Percentiles rank a stretch among this genome's conserved stretches.
Conservation (phyloP, 306 rosid genomes). For the Canavalia ensiformis region DNA sequence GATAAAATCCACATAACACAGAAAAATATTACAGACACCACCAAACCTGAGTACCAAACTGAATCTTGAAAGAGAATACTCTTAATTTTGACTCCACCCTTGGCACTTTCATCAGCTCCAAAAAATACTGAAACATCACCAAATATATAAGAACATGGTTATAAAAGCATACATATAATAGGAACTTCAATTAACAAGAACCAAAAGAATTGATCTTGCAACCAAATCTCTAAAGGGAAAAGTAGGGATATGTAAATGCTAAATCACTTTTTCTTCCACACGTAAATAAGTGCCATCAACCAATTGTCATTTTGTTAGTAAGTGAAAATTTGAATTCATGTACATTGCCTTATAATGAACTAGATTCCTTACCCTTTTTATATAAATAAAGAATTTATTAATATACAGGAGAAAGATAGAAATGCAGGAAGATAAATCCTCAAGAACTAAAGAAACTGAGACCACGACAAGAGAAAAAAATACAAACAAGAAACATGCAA, state of each 20-base stretch:
- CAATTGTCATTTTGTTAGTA: neutral
- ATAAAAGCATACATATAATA: neutral
- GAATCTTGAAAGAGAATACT: constrained; percentile 96
- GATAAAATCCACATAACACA: constrained; percentile 21
- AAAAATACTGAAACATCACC: constrained; percentile 73
- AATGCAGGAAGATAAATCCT: neutral
- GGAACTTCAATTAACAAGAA: constrained; percentile 27
- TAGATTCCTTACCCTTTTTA: neutral
- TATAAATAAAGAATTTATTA: too few relatives aligned
- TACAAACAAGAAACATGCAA: constrained; percentile 13
- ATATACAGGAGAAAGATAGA: neutral
- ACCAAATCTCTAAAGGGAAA: constrained; percentile 37
- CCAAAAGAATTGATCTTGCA: constrained; percentile 2
- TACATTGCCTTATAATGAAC: neutral
- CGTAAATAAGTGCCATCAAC: constrained; percentile 36
- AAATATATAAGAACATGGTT: constrained; percentile 38
- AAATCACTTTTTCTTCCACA: constrained; percentile 33
- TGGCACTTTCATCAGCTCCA: constrained; percentile 99
- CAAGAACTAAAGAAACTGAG: neutral
- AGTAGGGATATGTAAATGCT: constrained; percentile 18
- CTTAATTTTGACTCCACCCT: constrained; percentile 96
- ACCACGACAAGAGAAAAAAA: neutral
- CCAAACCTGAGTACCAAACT: constrained; percentile 92
- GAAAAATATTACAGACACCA: constrained; percentile 52
- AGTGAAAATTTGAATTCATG: constrained; percentile 13